phyloP scores from a whole-genome alignment of 257 asterid species.

The Dorcoceras hygrometricum region DNA sequence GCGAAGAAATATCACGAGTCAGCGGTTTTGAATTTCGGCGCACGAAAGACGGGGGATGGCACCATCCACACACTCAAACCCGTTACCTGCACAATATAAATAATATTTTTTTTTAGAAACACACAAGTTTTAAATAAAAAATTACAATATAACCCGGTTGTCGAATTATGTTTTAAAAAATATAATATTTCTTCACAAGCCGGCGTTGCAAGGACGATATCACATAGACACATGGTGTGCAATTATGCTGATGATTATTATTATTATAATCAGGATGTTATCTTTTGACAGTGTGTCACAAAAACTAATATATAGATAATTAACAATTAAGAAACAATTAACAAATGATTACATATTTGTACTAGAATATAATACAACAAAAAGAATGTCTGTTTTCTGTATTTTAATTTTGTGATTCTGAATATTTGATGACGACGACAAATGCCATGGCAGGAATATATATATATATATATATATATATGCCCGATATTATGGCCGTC shows the following conservation, averaged over 20 bases:
- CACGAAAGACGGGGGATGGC: conserved; percentile 29
- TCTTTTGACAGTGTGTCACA: no score
- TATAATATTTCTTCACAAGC: conserved; percentile 20
- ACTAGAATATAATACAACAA: no score
- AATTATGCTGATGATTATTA: neutral
- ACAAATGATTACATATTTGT: no score
- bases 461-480: no score
- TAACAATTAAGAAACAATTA: neutral
- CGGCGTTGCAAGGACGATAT: conserved; percentile 28
- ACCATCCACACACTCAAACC: conserved; percentile 24
- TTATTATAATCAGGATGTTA: neutral
- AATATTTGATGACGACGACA: no score
- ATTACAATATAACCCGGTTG: no score
- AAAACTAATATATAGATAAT: neutral
- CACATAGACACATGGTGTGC: conserved; percentile 23
- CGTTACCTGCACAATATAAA: conserved; percentile 33
- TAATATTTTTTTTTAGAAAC: neutral
- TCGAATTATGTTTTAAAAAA: no score
- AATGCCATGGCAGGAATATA: no score
- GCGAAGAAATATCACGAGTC: conserved; percentile 11
- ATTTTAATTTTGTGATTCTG: no score
- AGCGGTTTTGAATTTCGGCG: neutral
- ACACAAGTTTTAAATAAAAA: neutral
- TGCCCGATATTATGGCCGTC: no score
- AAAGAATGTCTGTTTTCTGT: no score